Conservation (phyloP, 805 yeast genomes). For the Naumovozyma castellii region DNA sequence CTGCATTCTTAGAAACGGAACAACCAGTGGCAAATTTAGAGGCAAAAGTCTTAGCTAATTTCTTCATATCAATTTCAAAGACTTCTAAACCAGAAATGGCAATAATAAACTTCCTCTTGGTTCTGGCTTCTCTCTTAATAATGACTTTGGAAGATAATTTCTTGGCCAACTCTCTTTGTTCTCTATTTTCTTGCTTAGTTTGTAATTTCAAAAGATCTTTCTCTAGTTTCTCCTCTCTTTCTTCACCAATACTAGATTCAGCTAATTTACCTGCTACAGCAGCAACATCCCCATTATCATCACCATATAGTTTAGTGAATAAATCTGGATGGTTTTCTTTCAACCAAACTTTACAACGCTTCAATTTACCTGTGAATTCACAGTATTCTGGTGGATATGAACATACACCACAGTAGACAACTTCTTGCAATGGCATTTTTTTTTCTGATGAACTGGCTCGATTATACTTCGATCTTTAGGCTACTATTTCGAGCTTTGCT, state of each 20-base stretch:
- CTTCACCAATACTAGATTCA: conserved; percentile 54
- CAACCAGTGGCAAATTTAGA: conserved; percentile 95
- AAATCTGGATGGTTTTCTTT: conserved; percentile 47
- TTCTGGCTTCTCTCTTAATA: conserved; percentile 81
- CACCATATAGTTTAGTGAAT: conserved; percentile 47
- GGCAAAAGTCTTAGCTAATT: conserved; percentile 83
- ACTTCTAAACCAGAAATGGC: conserved; percentile 84
- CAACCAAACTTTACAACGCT: conserved; percentile 80
- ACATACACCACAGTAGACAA: conserved; percentile 70
- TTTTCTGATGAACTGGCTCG: no score
- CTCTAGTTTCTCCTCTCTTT: conserved; percentile 73
- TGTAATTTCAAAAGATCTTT: conserved; percentile 78
- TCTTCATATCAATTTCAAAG: conserved; percentile 80
- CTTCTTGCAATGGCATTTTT: conserved; percentile 28
- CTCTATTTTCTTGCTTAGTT: conserved; percentile 74
- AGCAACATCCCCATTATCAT: conserved; percentile 39
- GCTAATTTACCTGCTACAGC: conserved; percentile 31
- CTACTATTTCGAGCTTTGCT: background rate
- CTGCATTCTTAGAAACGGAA: conserved; percentile 79
- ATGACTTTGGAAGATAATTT: conserved; percentile 70
- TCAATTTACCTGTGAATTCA: conserved; percentile 77
- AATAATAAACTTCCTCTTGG: conserved; percentile 78
- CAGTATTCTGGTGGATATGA: conserved; percentile 85
- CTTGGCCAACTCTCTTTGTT: conserved; percentile 73
- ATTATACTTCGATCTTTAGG: background rate